phyloP scores from a whole-genome alignment of 1,284 basidiomycete genomes.

The Austropuccinia psidii region DNA sequence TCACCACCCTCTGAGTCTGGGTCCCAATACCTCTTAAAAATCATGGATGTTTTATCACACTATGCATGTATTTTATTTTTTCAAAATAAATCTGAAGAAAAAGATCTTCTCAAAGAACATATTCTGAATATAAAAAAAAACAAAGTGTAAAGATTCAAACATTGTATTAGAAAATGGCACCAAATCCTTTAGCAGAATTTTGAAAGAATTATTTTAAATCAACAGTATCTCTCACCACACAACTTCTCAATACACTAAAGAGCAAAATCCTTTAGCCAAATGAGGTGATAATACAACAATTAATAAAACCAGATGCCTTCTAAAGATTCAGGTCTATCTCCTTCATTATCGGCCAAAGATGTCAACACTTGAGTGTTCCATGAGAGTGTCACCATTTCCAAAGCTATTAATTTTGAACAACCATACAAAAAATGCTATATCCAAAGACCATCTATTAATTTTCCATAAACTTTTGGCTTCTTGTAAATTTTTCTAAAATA shows the following conservation, averaged over 20 bases:
- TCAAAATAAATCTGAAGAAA: neutral
- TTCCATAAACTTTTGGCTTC: too few species aligned
- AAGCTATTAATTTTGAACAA: too few species aligned
- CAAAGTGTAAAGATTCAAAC: conserved; percentile 45
- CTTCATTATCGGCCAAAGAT: conserved; percentile 47
- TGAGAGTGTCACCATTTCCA: too few species aligned
- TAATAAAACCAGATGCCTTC: conserved; percentile 43
- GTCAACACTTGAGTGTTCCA: conserved; percentile 44
- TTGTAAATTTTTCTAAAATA: too few species aligned
- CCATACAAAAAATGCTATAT: too few species aligned
- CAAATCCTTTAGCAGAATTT: conserved; percentile 43
- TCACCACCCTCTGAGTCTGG: neutral
- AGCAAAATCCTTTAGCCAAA: conserved; percentile 46
- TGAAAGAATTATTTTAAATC: conserved; percentile 42
- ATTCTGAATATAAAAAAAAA: conserved; percentile 38
- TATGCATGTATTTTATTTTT: neutral
- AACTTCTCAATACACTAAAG: conserved; percentile 48
- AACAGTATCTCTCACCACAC: conserved; percentile 43
- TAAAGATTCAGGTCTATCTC: conserved; percentile 43
- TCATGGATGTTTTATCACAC: neutral
- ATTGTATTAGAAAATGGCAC: conserved; percentile 47
- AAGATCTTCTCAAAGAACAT: neutral
- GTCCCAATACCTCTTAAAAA: neutral
- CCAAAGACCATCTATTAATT: too few species aligned
- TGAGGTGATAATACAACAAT: conserved; percentile 44